Evolutionary conservation across 2,329 filamentous ascomycete genomes (phyloP).

Genomic region (Cercospora zeina): DNA sequence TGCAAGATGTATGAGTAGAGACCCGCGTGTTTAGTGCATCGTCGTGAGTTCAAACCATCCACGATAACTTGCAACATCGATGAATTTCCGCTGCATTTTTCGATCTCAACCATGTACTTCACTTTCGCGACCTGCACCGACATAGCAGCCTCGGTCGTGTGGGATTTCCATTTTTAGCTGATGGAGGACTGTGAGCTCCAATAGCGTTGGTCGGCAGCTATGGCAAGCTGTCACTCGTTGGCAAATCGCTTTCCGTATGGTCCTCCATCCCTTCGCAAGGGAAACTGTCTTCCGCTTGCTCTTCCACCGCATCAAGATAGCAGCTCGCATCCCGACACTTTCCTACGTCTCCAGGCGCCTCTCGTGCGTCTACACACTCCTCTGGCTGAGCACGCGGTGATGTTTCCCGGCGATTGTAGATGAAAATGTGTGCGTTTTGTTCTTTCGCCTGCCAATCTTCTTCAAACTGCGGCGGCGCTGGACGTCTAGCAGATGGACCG

Average conservation of each 20-base stretch:
- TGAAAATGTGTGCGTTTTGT: conserved; percentile 2
- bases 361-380: conserved; percentile 4
- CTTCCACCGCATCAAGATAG: conserved; percentile 14
- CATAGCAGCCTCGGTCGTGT: background rate
- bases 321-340: background rate
- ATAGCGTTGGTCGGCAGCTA: background rate
- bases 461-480: background rate
- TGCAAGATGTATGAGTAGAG: background rate
- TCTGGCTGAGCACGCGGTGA: background rate
- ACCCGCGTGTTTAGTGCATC: background rate
- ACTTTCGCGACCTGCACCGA: background rate
- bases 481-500: background rate
- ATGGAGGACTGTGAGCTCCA: background rate
- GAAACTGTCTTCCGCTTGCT: background rate
- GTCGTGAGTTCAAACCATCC: background rate
- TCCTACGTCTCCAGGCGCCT: background rate
- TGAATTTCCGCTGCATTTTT: background rate
- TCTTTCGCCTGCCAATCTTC: conserved; percentile 14
- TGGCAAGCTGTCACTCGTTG: conserved; percentile 3
- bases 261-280: background rate
- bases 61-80: conserved; percentile 2
- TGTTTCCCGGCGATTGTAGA: background rate
- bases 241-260: background rate
- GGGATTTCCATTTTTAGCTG: background rate
- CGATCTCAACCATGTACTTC: background rate